Base-by-base conservation (phyloP, 441 rosid genomes). In the Geranium incanum region DNA sequence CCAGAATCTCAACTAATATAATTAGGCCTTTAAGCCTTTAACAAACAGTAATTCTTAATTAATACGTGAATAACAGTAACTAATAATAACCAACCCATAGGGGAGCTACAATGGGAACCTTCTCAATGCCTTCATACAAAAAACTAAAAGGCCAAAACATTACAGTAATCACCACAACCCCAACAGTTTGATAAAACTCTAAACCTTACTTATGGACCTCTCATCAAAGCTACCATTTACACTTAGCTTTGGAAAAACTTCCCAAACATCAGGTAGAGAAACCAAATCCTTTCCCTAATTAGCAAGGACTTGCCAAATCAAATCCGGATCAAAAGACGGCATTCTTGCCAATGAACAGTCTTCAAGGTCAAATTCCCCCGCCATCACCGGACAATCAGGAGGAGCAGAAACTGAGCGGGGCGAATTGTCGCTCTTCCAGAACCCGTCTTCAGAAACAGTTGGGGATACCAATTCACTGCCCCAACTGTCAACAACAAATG, bases 251-350 rank as follows among this genome's bases (percentile, higher is more conserved):
- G 37, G 60, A 66, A 57, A 5, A 23, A 41, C n/a, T 7, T 65
- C 16, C 16, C 6, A 1, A 21, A 39, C 63, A 43, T 71, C 65
- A 57, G 68, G 68, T 68, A 63, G 43, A 11, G 16, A 41, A 33
- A 39, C 38, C 4, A 66, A 76, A 57, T 21, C 12, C 69, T 37
- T 3, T 70, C 70, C 82, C 33, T 78, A 92, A 75, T 78, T 94
- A 11, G 97, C 94, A 69, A 94, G 92, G 79, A 90, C 92, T 70
- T 90, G 90, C 99, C 99, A 95, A 5, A 92, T 86, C 78, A 90
- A 83, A 69, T 95, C 99, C 1, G 96, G 90, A 73, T 95, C 99
- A 48, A 78, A 90, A 36, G 99, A 95, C 0, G 97, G 99, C 91
- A 95, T 81, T 75, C 89, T 90, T 63, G 89, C 89, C 0, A 95